Conservation (phyloP, 371 early-diverging fungal genomes). For the Mortierella sp. region DNA sequence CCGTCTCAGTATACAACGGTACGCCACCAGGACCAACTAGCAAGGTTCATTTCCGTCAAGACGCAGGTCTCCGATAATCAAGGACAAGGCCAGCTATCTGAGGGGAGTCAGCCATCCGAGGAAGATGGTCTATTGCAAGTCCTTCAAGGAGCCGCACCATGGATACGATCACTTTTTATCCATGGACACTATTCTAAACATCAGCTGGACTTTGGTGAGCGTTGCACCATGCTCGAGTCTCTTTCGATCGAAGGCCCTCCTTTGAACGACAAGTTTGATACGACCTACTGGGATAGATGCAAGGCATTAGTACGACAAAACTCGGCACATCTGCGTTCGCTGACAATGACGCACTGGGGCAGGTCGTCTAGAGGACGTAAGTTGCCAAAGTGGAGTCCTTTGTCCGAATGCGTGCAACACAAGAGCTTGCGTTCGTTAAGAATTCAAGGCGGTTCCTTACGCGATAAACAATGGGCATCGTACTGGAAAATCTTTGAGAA, state of each 20-base stretch:
- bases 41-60: not conserved
- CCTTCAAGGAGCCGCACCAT: not conserved
- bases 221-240: not conserved
- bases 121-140: not conserved
- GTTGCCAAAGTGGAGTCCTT: not conserved
- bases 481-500: conserved; percentile 12
- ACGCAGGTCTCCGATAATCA: not conserved
- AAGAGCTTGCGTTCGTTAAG: conserved; percentile 1
- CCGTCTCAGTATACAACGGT: not conserved
- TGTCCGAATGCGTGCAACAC: not conserved
- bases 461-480: conserved; percentile 9
- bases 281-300: not conserved
- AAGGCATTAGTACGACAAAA: not conserved
- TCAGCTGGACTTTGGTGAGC: not conserved
- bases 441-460: conserved; percentile 6
- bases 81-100: not conserved
- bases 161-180: not conserved
- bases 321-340: not conserved
- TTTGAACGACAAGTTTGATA: not conserved
- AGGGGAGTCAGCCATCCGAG: not conserved
- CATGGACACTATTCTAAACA: not conserved
- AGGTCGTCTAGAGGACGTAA: not conserved
- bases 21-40: not conserved
- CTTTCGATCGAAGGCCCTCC: not conserved
- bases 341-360: too few relatives aligned